Percentiles rank a stretch among this genome's conserved stretches.
Conservation (phyloP, 306 rosid genomes). For the Castanopsis chinensis region DNA sequence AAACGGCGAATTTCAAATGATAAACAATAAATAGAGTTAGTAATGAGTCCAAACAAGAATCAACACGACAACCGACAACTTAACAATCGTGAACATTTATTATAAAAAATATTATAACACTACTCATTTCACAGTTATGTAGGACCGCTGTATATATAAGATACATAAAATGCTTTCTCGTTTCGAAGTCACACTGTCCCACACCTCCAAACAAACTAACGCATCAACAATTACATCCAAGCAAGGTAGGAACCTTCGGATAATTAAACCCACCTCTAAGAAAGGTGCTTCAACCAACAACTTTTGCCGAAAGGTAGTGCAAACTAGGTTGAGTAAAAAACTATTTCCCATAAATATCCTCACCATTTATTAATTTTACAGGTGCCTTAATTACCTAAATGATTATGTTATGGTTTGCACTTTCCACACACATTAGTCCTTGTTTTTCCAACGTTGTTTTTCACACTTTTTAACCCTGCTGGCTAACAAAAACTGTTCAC, state of each 20-base stretch:
- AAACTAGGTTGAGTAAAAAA: neutral
- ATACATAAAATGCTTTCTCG: no score
- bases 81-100: no score
- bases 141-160: no score
- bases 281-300: neutral
- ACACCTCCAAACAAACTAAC: neutral
- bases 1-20: no score
- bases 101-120: no score
- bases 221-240: neutral
- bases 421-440: neutral
- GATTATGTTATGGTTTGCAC: neutral
- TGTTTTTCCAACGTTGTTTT: no score
- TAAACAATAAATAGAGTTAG: no score
- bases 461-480: no score
- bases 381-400: neutral
- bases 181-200: no score
- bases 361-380: neutral
- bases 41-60: no score
- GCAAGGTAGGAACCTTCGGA: neutral
- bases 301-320: slow-evolving; percentile 17
- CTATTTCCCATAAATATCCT: neutral
- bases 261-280: neutral
- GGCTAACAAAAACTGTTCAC: neutral
- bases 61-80: accelerated
- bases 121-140: no score